Percentiles rank a stretch among this genome's conserved stretches.
phyloP scores from a whole-genome alignment of 495 filamentous ascomycete species.

The Collariella sp. region DNA sequence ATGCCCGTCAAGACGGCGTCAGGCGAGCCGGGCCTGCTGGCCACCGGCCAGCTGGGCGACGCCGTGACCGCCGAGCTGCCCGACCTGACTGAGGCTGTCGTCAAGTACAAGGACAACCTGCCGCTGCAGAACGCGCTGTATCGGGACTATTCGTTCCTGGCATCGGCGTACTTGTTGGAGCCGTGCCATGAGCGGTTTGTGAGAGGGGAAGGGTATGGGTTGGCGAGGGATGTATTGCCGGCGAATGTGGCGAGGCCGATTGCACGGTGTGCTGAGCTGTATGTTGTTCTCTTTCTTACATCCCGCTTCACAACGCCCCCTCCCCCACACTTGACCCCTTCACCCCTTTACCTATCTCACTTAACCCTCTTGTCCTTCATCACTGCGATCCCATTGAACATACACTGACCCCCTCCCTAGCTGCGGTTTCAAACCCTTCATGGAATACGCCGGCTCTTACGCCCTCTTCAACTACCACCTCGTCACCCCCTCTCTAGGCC shows the following conservation, averaged over 20 bases:
- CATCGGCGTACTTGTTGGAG: conserved; percentile 83
- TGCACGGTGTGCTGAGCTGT: conserved; percentile 53
- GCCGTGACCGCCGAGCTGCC: conserved; percentile 57
- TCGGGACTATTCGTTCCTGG: conserved; percentile 82
- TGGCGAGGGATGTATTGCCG: conserved; percentile 64
- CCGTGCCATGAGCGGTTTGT: conserved; percentile 75
- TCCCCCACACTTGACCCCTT: neutral
- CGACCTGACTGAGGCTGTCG: conserved; percentile 61
- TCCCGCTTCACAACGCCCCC: neutral
- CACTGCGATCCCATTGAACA: neutral
- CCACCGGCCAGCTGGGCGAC: conserved; percentile 59
- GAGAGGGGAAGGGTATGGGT: conserved; percentile 60
- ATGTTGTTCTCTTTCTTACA: neutral
- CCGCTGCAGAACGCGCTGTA: conserved; percentile 75
- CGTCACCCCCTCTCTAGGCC: conserved; percentile 52
- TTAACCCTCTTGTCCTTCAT: neutral
- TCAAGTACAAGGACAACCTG: conserved; percentile 60
- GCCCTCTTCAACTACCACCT: conserved; percentile 84
- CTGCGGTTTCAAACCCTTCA: conserved; percentile 72
- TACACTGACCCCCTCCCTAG: conserved; percentile 20
- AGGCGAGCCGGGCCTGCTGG: conserved; percentile 69
- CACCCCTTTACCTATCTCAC: neutral
- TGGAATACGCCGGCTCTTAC: conserved; percentile 91
- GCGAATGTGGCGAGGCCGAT: conserved; percentile 63
- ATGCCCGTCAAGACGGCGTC: conserved; percentile 65